Evolutionary conservation across 2,329 filamentous ascomycete species (phyloP).

Genomic region (Nannizzia gypsea): DNA sequence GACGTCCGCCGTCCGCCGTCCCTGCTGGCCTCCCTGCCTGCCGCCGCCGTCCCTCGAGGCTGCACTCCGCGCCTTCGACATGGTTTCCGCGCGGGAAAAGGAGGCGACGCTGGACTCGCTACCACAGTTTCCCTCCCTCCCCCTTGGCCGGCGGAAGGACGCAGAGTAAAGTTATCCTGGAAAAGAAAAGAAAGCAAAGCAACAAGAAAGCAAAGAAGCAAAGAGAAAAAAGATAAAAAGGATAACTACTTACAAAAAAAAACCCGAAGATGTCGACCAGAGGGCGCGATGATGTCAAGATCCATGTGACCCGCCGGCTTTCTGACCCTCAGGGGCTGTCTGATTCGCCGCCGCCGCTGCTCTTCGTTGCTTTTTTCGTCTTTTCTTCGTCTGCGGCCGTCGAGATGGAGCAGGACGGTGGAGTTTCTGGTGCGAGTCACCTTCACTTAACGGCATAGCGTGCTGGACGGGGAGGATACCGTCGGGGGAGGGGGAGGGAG

Average conservation of each 20-base stretch:
- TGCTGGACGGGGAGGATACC: not conserved
- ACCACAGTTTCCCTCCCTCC: not conserved
- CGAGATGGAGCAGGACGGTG: not conserved
- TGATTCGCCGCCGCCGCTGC: not conserved
- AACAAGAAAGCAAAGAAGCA: not conserved
- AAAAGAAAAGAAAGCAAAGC: too few relatives aligned
- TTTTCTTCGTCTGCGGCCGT: not conserved
- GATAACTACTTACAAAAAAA: too few relatives aligned
- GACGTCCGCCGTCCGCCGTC: not conserved
- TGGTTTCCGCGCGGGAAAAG: not conserved
- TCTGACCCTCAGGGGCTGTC: not conserved
- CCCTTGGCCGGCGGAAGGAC: not conserved
- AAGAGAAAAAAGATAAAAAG: not conserved
- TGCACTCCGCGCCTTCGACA: not conserved
- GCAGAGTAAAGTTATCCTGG: not conserved
- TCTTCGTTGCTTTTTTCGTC: not conserved
- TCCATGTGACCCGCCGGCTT: not conserved
- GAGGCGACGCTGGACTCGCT: not conserved
- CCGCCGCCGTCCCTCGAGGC: not conserved
- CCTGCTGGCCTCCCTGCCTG: not conserved
- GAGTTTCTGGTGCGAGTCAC: not conserved
- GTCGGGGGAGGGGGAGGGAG: not conserved
- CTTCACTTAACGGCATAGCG: conserved; percentile 1
- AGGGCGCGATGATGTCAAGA: not conserved
- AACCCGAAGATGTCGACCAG: not conserved